Evolutionary conservation across 257 asterid genomes (phyloP), one percentile per base, ranked within the genome.

Genomic region (Solanum infundibuliforme): DNA sequence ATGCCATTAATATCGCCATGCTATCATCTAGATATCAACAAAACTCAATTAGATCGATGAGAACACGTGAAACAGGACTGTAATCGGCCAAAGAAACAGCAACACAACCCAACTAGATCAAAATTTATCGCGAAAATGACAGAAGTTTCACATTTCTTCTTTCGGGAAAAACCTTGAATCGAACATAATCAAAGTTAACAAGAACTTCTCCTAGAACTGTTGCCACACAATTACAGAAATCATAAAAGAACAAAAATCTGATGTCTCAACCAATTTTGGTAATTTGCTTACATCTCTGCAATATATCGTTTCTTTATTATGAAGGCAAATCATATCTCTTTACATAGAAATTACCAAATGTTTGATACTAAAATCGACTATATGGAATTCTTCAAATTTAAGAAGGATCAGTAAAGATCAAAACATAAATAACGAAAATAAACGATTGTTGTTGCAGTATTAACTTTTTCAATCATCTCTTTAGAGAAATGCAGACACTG

Each of bases 1-100:
- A 96, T 48, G 99, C 99, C 99, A 97, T 96, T 14, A 97, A 84
- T 90, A 96, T 92, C 14, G 99, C 98, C 97, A 97, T 93, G 90
- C 96, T 88, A 91, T 97, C 99, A 93, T 97, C 99, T 96, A 94
- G 27, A 88, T 55, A 88, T 65, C 69, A 90, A 85, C 72, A 66
- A 13, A 89, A 89, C 8, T 21, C 48, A 86, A 72, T 34, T 11
- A 60, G 79, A 35, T 77, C 84, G 18, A 48, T 73, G 76, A 9
- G 10, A 6, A 7, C 41, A 68, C 23, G 20, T 39, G 8, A 13
- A 86, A 83, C 82, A 65, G 66, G 31, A 32, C 71, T 52, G 76
- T 38, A 32, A 62, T 35, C 66, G 32, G 66, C 65, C 74, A 76
- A 46, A 55, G 20, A 21, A 73, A 23, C 23, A 25, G 43, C 10